Evolutionary conservation across 805 yeast species (phyloP).

Genomic region (Millerozyma acaciae): DNA sequence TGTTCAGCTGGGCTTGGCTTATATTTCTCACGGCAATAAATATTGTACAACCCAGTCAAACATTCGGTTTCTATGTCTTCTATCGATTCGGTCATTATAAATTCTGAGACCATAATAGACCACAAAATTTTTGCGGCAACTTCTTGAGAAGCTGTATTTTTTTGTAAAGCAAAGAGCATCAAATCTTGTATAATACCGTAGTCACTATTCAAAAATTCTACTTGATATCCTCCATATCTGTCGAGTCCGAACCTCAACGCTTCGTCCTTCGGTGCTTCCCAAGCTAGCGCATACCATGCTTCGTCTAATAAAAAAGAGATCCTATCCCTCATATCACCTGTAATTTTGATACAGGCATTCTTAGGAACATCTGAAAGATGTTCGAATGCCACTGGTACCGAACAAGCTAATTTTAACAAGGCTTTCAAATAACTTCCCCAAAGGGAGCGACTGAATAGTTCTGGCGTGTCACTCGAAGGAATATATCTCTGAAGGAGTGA

Average conservation of each 20-base stretch:
- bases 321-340: constrained; percentile 60
- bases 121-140: constrained; percentile 66
- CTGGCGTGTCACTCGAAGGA: constrained; percentile 50
- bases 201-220: constrained; percentile 53
- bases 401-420: constrained; percentile 53
- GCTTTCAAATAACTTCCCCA: constrained; percentile 69
- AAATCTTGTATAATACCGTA: constrained; percentile 61
- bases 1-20: constrained; percentile 57
- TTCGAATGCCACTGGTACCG: constrained; percentile 67
- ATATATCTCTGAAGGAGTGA: constrained; percentile 46
- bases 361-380: constrained; percentile 70
- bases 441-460: constrained; percentile 51
- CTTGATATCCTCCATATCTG: constrained; percentile 69
- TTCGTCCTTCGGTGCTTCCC: constrained; percentile 56
- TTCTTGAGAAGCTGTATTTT: constrained; percentile 55
- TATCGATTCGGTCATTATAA: constrained; percentile 53
- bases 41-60: constrained; percentile 58
- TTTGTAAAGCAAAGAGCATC: constrained; percentile 64
- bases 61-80: constrained; percentile 61
- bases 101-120: constrained; percentile 68
- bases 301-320: constrained; percentile 52
- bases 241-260: constrained; percentile 54
- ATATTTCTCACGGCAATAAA: constrained; percentile 55
- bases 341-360: constrained; percentile 60
- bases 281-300: constrained; percentile 74